Evolutionary conservation across 345 rosid species (phyloP).

Genomic region (Camelina sativa): DNA sequence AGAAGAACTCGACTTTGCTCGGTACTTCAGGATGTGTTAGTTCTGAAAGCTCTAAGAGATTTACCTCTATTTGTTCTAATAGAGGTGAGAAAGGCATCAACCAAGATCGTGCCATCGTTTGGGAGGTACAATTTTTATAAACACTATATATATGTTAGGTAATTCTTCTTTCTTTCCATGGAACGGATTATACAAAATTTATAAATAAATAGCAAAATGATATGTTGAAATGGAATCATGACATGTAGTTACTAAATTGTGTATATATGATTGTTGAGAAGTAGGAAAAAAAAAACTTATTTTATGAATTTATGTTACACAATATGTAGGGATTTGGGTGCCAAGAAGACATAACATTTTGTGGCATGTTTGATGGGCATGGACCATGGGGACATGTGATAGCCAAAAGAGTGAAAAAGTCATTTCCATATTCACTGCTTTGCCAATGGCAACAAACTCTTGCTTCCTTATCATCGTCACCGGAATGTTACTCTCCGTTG

Average conservation of each 20-base stretch:
- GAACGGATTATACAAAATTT: slow-evolving; percentile 7
- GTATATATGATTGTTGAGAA: background rate
- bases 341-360: slow-evolving; percentile 81
- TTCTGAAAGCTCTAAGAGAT: slow-evolving; percentile 52
- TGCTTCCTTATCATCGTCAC: slow-evolving; percentile 48
- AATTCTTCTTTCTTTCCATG: slow-evolving; percentile 21
- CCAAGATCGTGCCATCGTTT: slow-evolving; percentile 76
- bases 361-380: slow-evolving; percentile 95
- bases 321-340: slow-evolving; percentile 74
- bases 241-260: background rate
- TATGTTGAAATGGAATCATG: slow-evolving; percentile 9
- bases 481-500: slow-evolving; percentile 47
- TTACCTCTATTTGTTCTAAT: slow-evolving; percentile 73
- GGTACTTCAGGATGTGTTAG: slow-evolving; percentile 62
- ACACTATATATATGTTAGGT: slow-evolving; percentile 17
- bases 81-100: slow-evolving; percentile 83
- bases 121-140: slow-evolving; percentile 65
- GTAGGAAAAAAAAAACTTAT: background rate
- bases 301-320: background rate
- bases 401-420: slow-evolving; percentile 62
- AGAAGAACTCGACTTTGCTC: slow-evolving; percentile 62
- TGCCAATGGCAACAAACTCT: slow-evolving; percentile 80
- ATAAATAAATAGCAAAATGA: slow-evolving; percentile 2
- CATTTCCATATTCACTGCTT: slow-evolving; percentile 63
- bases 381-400: slow-evolving; percentile 93